Evolutionary conservation across 2,329 filamentous ascomycete species (phyloP).

Genomic region (Aspergillus sp.): DNA sequence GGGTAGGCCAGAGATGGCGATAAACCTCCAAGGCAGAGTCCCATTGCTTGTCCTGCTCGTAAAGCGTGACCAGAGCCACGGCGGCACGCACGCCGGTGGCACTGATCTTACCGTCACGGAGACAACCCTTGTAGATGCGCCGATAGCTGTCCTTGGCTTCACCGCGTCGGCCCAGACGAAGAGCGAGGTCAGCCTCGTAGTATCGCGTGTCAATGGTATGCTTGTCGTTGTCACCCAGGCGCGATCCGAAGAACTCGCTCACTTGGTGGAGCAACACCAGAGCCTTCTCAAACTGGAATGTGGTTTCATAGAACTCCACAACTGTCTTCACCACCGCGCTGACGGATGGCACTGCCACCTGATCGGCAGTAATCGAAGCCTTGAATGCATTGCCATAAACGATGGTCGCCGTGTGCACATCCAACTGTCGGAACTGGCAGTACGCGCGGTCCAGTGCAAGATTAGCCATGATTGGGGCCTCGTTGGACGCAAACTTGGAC

Average conservation of each 20-base stretch:
- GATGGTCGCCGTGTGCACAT: conserved; percentile 25
- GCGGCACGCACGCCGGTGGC: conserved; percentile 48
- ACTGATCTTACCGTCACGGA: conserved; percentile 28
- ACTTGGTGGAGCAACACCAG: conserved; percentile 28
- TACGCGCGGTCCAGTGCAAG: conserved; percentile 32
- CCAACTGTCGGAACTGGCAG: conserved; percentile 32
- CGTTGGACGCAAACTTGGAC: conserved; percentile 26
- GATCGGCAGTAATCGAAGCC: conserved; percentile 29
- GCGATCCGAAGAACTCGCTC: conserved; percentile 29
- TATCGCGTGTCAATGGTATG: conserved; percentile 49
- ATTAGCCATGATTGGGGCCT: conserved; percentile 31
- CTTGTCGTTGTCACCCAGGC: conserved; percentile 38
- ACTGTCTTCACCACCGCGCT: conserved; percentile 32
- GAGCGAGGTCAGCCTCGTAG: conserved; percentile 45
- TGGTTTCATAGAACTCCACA: conserved; percentile 36
- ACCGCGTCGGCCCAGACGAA: conserved; percentile 37
- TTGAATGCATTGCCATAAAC: conserved; percentile 36
- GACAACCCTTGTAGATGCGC: conserved; percentile 41
- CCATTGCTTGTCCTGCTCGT: conserved; percentile 46
- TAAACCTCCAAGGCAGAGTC: conserved; percentile 47
- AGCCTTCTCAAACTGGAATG: conserved; percentile 35
- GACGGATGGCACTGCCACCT: conserved; percentile 29
- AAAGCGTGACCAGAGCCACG: conserved; percentile 44
- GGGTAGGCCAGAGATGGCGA: conserved; percentile 47
- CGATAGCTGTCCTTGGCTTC: conserved; percentile 43